Evolutionary conservation across 495 filamentous ascomycete species (phyloP), one percentile per base, ranked within the genome.

Genomic region (Daldinia bambusicola): DNA sequence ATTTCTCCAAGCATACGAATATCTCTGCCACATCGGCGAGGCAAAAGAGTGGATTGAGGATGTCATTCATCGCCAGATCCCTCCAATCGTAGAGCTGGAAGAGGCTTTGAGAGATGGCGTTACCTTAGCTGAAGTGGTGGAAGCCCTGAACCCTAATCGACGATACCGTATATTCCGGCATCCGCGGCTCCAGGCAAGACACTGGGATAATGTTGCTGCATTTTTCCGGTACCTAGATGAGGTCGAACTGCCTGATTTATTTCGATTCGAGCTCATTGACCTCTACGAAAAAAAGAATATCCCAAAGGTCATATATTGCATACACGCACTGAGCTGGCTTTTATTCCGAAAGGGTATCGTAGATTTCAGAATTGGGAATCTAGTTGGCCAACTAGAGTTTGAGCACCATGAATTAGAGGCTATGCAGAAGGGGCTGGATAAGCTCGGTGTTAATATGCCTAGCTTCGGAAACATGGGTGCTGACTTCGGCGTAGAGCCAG

Each of bases 261-360:
- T 99, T 79, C 89, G 94, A 67, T 99, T 99, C 80, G 96, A 99
- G 79, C 86, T 98, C 8, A 97, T 97, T 40, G 96, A 99, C 76
- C 81, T 99, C 37, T 99, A 99, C 83, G 97, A 99, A 78, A 99
- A 98, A 83, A 99, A 99, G 80, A 99, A 99, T 74, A 94, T 98
- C 6, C 96, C 96, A 0, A 99, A 97, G 80, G 96, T 98, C 74
- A 98, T 99, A 67, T 95, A 99, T 80, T 98, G 96, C 79, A 94
- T 99, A 64, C 96, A 99, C 77, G 96, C 96, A 2, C 81, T 98
- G 13, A 97, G 94, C 72, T 99, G 95, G 93, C 83, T 98, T 41
- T 87, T 99, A 6, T 98, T 91, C 81, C 89, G 96, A 53, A 97
- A 97, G 76, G 94, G 94, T 0, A 91, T 99, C 51, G 89, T 98